Evolutionary conservation across 768 basidiomycete genomes (phyloP).

Genomic region (Agrocybe praecox): DNA sequence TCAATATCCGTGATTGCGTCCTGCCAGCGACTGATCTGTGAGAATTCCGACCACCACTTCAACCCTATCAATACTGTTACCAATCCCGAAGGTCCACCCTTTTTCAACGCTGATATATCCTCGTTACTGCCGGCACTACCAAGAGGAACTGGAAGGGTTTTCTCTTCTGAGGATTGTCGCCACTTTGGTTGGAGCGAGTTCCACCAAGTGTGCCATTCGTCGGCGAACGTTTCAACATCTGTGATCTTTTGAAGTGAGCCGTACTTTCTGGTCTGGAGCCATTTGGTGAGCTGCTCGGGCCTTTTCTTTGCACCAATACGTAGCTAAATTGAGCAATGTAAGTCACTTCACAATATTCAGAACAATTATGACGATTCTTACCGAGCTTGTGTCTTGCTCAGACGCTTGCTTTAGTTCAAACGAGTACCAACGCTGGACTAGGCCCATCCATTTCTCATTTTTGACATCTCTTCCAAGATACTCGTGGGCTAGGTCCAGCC

Average conservation of each 20-base stretch:
- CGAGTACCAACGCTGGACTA: neutral
- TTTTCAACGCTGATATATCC: conserved; percentile 1
- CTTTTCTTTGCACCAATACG: neutral
- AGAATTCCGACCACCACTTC: conserved; percentile 4
- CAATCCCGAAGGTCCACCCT: conserved; percentile 8
- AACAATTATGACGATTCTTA: neutral
- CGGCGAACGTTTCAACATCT: neutral
- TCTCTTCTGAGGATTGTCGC: neutral
- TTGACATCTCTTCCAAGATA: neutral
- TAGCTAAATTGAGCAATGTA: neutral
- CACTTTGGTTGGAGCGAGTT: conserved; percentile 12
- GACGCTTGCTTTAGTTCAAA: neutral
- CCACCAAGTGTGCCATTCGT: conserved; percentile 12
- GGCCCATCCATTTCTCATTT: neutral
- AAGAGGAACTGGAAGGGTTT: no score
- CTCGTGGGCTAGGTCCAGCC: neutral
- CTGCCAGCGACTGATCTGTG: no score
- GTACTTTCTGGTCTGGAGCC: conserved; percentile 8
- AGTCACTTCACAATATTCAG: no score
- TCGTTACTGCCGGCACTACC: neutral
- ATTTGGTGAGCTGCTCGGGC: conserved; percentile 3
- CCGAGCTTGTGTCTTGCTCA: neutral
- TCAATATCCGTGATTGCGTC: no score
- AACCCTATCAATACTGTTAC: conserved; percentile 5
- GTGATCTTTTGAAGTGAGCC: neutral